Evolutionary conservation across 2,329 filamentous ascomycete species (phyloP).

Genomic region (Ascochyta rabiei): DNA sequence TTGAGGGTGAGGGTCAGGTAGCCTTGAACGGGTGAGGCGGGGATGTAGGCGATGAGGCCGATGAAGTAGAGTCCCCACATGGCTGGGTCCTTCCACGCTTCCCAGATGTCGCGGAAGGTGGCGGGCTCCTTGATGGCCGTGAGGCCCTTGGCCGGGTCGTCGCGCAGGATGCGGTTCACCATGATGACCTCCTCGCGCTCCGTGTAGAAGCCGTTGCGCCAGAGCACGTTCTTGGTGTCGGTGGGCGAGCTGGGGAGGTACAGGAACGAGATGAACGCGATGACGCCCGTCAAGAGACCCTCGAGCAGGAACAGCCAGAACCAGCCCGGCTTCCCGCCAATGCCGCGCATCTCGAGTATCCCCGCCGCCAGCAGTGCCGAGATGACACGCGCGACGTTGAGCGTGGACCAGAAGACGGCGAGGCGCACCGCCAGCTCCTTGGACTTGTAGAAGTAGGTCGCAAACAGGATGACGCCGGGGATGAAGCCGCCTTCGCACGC

Average conservation of each 20-base stretch:
- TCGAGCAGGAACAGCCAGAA: slow-evolving; percentile 60
- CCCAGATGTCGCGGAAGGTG: slow-evolving; percentile 54
- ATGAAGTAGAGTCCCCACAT: slow-evolving; percentile 63
- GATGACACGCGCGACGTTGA: slow-evolving; percentile 61
- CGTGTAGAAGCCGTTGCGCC: slow-evolving; percentile 67
- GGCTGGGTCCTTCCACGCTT: slow-evolving; percentile 60
- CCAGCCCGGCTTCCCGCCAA: slow-evolving; percentile 59
- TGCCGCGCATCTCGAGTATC: slow-evolving; percentile 58
- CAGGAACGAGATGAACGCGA: slow-evolving; percentile 37
- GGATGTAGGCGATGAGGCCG: slow-evolving; percentile 49
- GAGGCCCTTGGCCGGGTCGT: slow-evolving; percentile 61
- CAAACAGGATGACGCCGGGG: slow-evolving; percentile 67
- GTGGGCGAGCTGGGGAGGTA: slow-evolving; percentile 60
- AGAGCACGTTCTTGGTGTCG: slow-evolving; percentile 32
- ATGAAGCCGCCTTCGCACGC: slow-evolving; percentile 60
- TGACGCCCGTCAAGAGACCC: slow-evolving; percentile 37
- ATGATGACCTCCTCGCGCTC: slow-evolving; percentile 72
- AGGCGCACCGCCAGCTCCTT: slow-evolving; percentile 71
- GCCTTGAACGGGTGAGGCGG: slow-evolving; percentile 44
- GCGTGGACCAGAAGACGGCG: slow-evolving; percentile 72
- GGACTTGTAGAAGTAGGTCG: slow-evolving; percentile 77
- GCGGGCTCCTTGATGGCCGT: slow-evolving; percentile 64
- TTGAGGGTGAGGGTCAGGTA: slow-evolving; percentile 51
- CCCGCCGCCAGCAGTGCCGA: slow-evolving; percentile 62
- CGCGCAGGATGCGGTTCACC: slow-evolving; percentile 66